Evolutionary conservation across 2,329 filamentous ascomycete species (phyloP), one percentile per base, ranked within the genome.

Genomic region (Curvularia sp.): DNA sequence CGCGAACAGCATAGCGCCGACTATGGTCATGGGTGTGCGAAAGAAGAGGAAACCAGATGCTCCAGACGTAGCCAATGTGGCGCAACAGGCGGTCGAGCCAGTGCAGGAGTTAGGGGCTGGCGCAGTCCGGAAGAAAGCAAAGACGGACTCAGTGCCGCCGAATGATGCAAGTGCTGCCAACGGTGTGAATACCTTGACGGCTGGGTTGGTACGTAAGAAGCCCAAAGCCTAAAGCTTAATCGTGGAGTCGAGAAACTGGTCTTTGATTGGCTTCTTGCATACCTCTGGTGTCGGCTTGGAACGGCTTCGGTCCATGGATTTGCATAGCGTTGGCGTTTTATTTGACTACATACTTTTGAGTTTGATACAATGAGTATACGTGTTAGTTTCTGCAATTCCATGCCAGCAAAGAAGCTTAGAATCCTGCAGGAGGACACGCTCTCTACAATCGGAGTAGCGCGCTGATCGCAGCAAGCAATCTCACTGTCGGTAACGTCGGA

Each of bases 1-100:
- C 4, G 39, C 46, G 3, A 66, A 48, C 12, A 32, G 59, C 21
- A 61, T 48, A 0, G 48, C 66, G 7, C 67, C 72, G 0, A 72
- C 66, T 2, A 50, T 57, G 27, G 59, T 76, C 0, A 66, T 75
- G 59, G 68, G 69, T 12, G 73, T 74, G 43, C 66, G 70, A 49
- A 77, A 75, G 69, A 76, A 74, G 64, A 69, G 74, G 59, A 77
- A 75, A 49, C 68, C 71, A 18, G 63, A 72, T 28, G 53, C 59
- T 12, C 54, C 54, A n/a, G 60, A 56, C 25, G 41, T 36, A 30
- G 47, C 51, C n/a, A 34, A 36, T 50, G 15, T 30, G 13, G 38
- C 55, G n/a, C 46, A 50, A 25, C 53, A 60, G 6, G 23, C 34
- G 25, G 34, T 42, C 8, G 59, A 64, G 28, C 52, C 52, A 18